Evolutionary conservation across 805 yeast species (phyloP), one percentile per base, ranked within the genome.

Genomic region (Cyberlindnera petersonii): DNA sequence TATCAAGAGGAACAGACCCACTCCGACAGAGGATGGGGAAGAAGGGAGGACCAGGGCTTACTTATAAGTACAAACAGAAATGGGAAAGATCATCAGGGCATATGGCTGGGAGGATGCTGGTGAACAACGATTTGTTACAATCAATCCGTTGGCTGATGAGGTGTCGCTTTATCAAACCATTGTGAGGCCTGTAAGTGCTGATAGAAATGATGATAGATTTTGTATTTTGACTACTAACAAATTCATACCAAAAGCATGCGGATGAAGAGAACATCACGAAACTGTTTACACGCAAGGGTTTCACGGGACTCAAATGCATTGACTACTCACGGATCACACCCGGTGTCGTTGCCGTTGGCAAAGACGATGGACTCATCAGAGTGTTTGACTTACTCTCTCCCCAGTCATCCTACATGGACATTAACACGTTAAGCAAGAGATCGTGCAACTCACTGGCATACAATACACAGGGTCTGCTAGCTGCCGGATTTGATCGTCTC

Each of bases 121-220:
- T 1, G 46, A 49, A 8, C 55, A 56, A 41, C 43, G 47, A 2
- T 55, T 52, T 23, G 41, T 56, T 23, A 47, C 59, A 5, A 53
- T 56, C 24, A 82, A 77, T 47, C 93, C 95, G 2, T 71, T 85
- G 21, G 80, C 94, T 3, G 96, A 88, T 56, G 91, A 83, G 49
- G 80, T 86, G 3, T 64, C 82, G 0, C 67, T 85, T 9, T 82
- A 80, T 52, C 75, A 73, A 46, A 77, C 84, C 0, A 40, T 42
- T 16, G 64, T 72, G 46, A 65, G 66, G 23, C 54, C 56, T 10
- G 53, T 38, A 26, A 48, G 54, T 46, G 17, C 7, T n/a, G n/a
- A n/a, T n/a, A n/a, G n/a, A n/a, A n/a, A n/a, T n/a, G n/a, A n/a
- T n/a, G 3, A 21, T 13, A 8, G 15, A 13, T 14, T 18, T n/a